Conservation (phyloP, 257 asterid species). For the Solanum neorickii region DNA sequence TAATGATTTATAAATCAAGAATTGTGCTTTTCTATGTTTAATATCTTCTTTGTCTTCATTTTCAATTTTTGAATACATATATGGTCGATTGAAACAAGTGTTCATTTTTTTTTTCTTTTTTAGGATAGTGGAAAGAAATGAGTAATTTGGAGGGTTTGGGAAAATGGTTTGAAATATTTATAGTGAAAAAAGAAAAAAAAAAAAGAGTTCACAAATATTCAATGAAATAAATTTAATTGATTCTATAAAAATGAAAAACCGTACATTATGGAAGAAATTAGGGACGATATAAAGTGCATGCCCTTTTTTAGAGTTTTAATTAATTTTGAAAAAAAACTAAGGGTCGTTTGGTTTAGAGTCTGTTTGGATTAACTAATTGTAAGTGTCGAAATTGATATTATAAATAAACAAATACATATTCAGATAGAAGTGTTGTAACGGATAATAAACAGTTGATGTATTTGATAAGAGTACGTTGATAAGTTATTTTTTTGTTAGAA, state of each 20-base stretch:
- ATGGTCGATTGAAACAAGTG: slow-evolving; percentile 9
- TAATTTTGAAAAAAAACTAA: neutral
- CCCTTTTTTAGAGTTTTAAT: neutral
- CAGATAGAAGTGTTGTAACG: neutral
- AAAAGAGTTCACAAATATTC: neutral
- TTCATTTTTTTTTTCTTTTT: neutral
- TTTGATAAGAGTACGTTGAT: no score
- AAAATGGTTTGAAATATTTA: neutral
- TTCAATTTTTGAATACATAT: slow-evolving; percentile 40
- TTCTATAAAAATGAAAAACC: neutral
- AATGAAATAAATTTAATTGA: neutral
- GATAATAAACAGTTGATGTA: neutral
- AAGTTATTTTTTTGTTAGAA: no score
- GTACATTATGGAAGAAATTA: neutral
- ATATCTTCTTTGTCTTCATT: slow-evolving; percentile 48
- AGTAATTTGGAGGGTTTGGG: neutral
- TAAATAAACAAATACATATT: neutral
- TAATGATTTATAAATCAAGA: slow-evolving; percentile 61
- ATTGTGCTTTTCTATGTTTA: slow-evolving; percentile 49
- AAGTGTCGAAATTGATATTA: neutral
- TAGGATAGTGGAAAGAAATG: neutral
- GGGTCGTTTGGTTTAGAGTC: neutral
- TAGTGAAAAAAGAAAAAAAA: neutral
- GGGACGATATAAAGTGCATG: neutral
- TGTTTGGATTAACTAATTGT: neutral